phyloP scores from a whole-genome alignment of 352 stramenopile genomes.

The Phytophthora rubi region DNA sequence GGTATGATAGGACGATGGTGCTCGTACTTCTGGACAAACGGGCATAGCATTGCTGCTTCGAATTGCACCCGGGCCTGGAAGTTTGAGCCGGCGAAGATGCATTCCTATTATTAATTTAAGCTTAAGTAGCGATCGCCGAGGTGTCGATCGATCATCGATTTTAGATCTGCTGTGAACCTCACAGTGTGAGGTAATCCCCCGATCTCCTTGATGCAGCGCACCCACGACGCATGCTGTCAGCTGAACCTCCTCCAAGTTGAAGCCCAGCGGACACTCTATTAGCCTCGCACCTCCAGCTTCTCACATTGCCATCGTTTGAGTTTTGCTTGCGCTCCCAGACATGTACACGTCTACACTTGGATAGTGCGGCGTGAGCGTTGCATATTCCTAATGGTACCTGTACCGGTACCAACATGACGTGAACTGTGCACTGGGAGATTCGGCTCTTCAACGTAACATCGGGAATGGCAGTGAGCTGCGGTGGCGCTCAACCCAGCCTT shows the following conservation, averaged over 20 bases:
- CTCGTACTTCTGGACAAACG: no score
- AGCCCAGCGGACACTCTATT: slow-evolving; percentile 1
- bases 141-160: neutral
- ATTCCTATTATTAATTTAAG: neutral
- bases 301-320: neutral
- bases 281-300: neutral
- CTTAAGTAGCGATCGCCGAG: neutral
- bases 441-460: neutral
- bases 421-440: neutral
- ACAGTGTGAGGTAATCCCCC: slow-evolving; percentile 1
- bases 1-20: no score
- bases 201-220: neutral
- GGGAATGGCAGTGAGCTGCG: neutral
- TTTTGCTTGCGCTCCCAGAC: neutral
- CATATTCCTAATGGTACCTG: neutral
- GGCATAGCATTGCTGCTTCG: neutral
- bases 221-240: neutral
- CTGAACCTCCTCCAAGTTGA: neutral
- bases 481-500: neutral
- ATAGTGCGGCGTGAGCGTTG: slow-evolving; percentile 26
- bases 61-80: neutral
- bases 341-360: slow-evolving; percentile 4
- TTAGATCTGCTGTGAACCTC: neutral
- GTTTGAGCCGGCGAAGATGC: neutral
- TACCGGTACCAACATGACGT: neutral